Evolutionary conservation across 768 basidiomycete genomes (phyloP).

Genomic region (Phlebiopsis gigantea): DNA sequence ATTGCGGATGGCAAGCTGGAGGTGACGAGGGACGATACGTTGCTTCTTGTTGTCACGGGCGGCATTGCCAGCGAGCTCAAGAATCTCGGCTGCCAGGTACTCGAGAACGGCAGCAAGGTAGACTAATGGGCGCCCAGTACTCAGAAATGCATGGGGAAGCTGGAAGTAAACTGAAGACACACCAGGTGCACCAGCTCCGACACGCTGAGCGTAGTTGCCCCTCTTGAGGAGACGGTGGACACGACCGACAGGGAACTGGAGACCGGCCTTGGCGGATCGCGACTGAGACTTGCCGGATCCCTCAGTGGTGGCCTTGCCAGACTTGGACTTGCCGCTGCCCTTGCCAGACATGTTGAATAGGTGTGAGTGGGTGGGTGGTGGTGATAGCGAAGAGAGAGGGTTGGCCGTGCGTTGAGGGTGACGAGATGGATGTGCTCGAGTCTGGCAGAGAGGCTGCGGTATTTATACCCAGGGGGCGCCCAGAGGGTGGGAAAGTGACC

Average conservation of each 20-base stretch:
- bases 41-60: slow-evolving; percentile 92
- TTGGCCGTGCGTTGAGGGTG: slow-evolving; percentile 5
- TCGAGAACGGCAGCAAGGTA: slow-evolving; percentile 92
- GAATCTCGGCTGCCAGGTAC: slow-evolving; percentile 89
- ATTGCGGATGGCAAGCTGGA: slow-evolving; percentile 92
- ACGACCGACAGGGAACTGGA: slow-evolving; percentile 91
- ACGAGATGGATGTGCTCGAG: neutral
- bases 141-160: neutral
- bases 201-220: slow-evolving; percentile 82
- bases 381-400: slow-evolving; percentile 10
- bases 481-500: slow-evolving; percentile 9
- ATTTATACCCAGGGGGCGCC: slow-evolving; percentile 7
- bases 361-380: slow-evolving; percentile 8
- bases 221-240: slow-evolving; percentile 85
- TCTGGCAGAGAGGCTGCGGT: neutral
- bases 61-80: slow-evolving; percentile 88
- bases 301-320: slow-evolving; percentile 50
- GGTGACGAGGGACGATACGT: slow-evolving; percentile 92
- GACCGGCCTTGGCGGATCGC: slow-evolving; percentile 70
- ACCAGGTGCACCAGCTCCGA: slow-evolving; percentile 88
- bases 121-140: slow-evolving; percentile 36
- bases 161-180: slow-evolving; percentile 13
- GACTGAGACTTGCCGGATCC: slow-evolving; percentile 51
- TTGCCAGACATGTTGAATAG: slow-evolving; percentile 35
- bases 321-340: slow-evolving; percentile 55